Base-by-base conservation (phyloP, 2,329 filamentous ascomycete genomes). In the Emericellopsis cladophorae region DNA sequence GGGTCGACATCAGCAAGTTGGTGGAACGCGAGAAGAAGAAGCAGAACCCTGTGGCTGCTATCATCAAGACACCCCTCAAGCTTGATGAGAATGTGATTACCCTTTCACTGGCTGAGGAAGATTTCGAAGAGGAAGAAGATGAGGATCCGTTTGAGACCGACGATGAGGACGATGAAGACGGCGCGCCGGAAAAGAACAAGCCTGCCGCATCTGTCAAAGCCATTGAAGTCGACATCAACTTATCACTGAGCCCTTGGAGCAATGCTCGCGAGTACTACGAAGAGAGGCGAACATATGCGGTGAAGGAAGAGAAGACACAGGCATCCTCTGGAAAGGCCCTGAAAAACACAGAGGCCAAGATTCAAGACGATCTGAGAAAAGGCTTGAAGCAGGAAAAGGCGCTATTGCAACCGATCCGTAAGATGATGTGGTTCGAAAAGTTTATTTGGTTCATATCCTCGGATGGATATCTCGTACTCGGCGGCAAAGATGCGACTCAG, bases 371-470 rank as follows among this genome's bases (percentile, higher is more conserved):
- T 55, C 67, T 96, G 18, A 93, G 85, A 62, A 90, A 88, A 53
- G 82, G 80, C 0, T 61, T 96, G 42, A 95, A 95, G 63, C 83
- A 92, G 54, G 92, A 96, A 61, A 95, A 95, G 58, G 81, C 87
- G 16, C 67, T 93, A 2, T 65, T 96, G 9, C 79, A 89, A 36
- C 87, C 84, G 0, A 81, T 95, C 8, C 76, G 92, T 42, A 83
- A 80, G 53, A 82, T 81, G 48, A 75, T 89, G 52, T 98, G 92
- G 92, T 98, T 95, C 50, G 92, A 98, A 54, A 98, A 98, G 60
- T 98, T 95, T 52, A 68, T 80, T 23, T 96, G 87, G 73, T 98
- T 98, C 62, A 76, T 96, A 50, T 95, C 89, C 1, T 93, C 88
- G 0, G 92, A 98, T 54, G 89, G 90, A 5, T 95, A 96, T 56